Evolutionary conservation across 2,329 filamentous ascomycete species (phyloP).

Genomic region (Talaromyces sp.): DNA sequence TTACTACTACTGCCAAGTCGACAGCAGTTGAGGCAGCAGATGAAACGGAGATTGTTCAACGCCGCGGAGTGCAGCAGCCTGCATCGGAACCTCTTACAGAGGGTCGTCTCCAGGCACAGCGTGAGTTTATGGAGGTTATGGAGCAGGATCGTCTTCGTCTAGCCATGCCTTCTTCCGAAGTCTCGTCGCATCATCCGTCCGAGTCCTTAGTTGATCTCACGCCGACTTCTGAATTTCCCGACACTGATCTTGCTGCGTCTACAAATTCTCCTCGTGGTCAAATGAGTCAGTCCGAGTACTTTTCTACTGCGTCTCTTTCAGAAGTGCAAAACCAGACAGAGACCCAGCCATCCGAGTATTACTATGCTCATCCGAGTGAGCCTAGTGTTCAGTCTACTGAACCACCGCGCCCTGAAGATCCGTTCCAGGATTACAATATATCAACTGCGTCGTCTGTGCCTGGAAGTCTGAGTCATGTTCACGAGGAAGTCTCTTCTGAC

Average conservation of each 20-base stretch:
- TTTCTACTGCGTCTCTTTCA: conserved; percentile 17
- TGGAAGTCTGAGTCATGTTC: conserved; percentile 33
- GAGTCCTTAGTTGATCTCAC: conserved; percentile 40
- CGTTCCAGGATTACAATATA: conserved; percentile 20
- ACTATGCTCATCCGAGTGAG: conserved; percentile 27
- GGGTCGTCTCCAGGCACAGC: conserved; percentile 12
- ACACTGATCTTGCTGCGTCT: conserved; percentile 18
- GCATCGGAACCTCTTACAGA: conserved; percentile 7
- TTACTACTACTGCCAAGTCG: conserved; percentile 24
- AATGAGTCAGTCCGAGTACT: conserved; percentile 18
- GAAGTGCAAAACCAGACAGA: conserved; percentile 29
- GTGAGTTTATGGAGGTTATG: conserved; percentile 14
- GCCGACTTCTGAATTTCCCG: conserved; percentile 38
- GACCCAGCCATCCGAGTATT: conserved; percentile 21
- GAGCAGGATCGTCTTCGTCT: conserved; percentile 20
- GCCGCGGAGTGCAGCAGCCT: conserved; percentile 15
- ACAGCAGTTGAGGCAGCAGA: conserved; percentile 30
- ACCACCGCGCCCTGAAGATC: conserved; percentile 7
- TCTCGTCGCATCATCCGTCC: conserved; percentile 33
- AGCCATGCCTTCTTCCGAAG: conserved; percentile 21
- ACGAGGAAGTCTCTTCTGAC: conserved; percentile 29
- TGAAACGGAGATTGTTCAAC: conserved; percentile 21
- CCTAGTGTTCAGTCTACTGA: conserved; percentile 13
- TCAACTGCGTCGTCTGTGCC: conserved; percentile 32
- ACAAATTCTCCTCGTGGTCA: conserved; percentile 11